These are phyloP conservation scores for Diaporthe destruens DNA, from an alignment of 2,329 filamentous ascomycete species.

Conservation along the genomic window DNA sequence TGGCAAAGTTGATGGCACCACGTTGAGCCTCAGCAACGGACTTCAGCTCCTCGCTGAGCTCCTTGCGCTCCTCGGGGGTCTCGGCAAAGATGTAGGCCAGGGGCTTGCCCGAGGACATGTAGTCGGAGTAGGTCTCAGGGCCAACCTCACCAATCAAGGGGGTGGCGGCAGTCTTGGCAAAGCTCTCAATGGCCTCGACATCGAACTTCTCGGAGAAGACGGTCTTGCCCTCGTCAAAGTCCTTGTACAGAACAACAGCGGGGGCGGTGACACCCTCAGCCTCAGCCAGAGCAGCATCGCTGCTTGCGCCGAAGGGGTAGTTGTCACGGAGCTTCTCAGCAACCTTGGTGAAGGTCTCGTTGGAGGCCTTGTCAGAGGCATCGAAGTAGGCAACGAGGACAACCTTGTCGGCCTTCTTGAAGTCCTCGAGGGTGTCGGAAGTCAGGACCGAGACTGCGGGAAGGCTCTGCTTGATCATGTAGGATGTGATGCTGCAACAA, in stretches of 20 bases:
- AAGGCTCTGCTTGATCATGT: conserved; percentile 98
- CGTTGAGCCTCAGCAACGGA: conserved; percentile 91
- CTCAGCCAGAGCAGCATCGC: conserved; percentile 86
- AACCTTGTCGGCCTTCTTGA: conserved; percentile 98
- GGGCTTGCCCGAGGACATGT: conserved; percentile 93
- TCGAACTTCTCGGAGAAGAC: conserved; percentile 86
- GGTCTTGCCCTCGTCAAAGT: conserved; percentile 96
- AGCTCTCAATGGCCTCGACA: conserved; percentile 81
- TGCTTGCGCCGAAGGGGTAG: conserved; percentile 92
- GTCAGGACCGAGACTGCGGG: conserved; percentile 89
- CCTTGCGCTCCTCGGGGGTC: conserved; percentile 87
- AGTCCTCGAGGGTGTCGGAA: conserved; percentile 88
- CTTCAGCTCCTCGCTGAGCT: conserved; percentile 82
- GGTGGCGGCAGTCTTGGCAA: conserved; percentile 86
- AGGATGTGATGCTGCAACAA: conserved; percentile 72
- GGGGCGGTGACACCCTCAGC: conserved; percentile 90
- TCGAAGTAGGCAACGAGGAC: conserved; percentile 92
- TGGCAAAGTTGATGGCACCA: conserved; percentile 96
- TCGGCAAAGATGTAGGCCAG: conserved; percentile 98
- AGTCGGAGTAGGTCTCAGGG: conserved; percentile 94
- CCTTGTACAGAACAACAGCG: conserved; percentile 94
- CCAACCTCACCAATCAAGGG: conserved; percentile 96
- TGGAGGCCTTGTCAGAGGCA: conserved; percentile 84
- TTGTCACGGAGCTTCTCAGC: conserved; percentile 85
- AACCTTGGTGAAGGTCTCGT: conserved; percentile 82